Evolutionary conservation across 1,284 basidiomycete genomes (phyloP).

Genomic region (Tilletia horrida): DNA sequence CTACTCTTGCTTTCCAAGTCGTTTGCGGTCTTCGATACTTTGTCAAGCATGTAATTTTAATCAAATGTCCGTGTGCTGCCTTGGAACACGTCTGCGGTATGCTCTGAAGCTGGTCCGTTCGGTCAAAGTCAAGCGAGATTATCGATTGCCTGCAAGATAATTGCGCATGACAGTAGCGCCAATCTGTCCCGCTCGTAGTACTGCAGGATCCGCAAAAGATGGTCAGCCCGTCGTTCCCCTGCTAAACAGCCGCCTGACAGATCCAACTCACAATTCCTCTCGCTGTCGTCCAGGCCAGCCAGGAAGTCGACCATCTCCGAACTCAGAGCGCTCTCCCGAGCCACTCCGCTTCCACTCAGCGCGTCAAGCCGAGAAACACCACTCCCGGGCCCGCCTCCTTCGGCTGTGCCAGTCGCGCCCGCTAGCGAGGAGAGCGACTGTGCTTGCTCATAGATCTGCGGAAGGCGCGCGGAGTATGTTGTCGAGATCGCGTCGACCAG

Average conservation of each 20-base stretch:
- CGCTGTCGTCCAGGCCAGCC: slow-evolving; percentile 43
- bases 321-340: slow-evolving; percentile 30
- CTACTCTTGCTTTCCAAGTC: background rate
- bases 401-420: background rate
- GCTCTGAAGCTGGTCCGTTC: background rate
- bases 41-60: slow-evolving; percentile 13
- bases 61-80: background rate
- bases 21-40: background rate
- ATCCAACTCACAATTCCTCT: slow-evolving; percentile 30
- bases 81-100: no score
- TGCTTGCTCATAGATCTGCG: slow-evolving; percentile 44
- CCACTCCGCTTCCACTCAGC: slow-evolving; percentile 12
- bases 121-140: background rate
- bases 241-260: no score
- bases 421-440: slow-evolving; percentile 34
- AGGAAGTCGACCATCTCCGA: slow-evolving; percentile 45
- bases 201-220: background rate
- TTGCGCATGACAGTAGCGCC: slow-evolving; percentile 35
- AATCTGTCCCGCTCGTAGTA: slow-evolving; percentile 33
- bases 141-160: slow-evolving; percentile 31
- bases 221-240: no score
- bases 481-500: slow-evolving; percentile 37
- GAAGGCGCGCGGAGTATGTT: slow-evolving; percentile 44
- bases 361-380: slow-evolving; percentile 17
- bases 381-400: slow-evolving; percentile 18